Evolutionary conservation across 2,329 filamentous ascomycete genomes (phyloP), one percentile per base, ranked within the genome.

Genomic region (Seiridium cupressi): DNA sequence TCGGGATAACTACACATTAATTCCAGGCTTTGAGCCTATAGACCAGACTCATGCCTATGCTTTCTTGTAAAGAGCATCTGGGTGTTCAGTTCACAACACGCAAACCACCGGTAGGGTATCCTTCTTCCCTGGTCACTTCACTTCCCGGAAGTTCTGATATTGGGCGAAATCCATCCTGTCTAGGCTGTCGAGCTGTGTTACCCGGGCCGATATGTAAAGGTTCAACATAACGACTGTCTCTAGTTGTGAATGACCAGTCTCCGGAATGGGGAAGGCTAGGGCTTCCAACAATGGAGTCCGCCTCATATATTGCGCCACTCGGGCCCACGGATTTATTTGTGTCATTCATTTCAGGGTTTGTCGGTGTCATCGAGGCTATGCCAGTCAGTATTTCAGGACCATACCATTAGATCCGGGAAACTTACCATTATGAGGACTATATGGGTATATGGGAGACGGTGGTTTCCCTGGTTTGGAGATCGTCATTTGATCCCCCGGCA

Each of bases 351-450:
- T 7, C 26, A 11, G 13, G 34, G 42, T 4, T 55, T 5, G 36
- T 34, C 5, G 18, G 18, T 26, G 36, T 55, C 10, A 35, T 42
- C 26, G 51, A 35, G 18, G 18, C 18, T 26, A 26, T 26, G 18
- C 18, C 18, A 26, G 18, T 26, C 18, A 26, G 18, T 26, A 26
- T 26, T 26, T 26, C 18, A 26, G 18, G 18, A 26, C 18, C 18
- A 26, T 26, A 26, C 18, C 18, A 26, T 26, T 26, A 26, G 18
- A 26, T 7, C 57, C 55, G 32, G 51, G 26, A 32, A 35, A 46
- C 38, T 11, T 32, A 59, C 57, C 57, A 44, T 59, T 54, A 31
- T 54, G 48, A 5, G 57, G 57, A 8, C 48, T 54, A n/a, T 34
- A 47, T 31, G 31, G 49, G 7, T 55, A 13, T 32, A n/a, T 48